Percentiles rank a stretch among this genome's conserved stretches.
Conservation (phyloP, 345 rosid species). For the Schrenkiella parvula region DNA sequence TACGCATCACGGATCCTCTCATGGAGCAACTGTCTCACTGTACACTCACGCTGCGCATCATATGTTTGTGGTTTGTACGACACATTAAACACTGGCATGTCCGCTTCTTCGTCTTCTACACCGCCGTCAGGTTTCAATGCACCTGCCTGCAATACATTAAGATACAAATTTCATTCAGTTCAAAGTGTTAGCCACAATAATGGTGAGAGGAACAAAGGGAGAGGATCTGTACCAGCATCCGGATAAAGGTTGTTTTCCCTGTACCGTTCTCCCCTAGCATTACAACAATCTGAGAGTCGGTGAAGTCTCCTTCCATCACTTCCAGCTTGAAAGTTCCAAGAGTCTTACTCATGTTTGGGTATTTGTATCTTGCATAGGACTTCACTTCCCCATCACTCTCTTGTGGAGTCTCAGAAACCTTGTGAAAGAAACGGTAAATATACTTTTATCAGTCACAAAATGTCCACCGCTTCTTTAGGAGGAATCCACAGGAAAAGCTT, state of each 20-base stretch:
- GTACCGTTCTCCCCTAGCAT: constrained; percentile 36
- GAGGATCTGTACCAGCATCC: constrained; percentile 68
- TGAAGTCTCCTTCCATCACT: not conserved
- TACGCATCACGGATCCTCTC: constrained; percentile 72
- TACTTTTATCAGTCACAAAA: not conserved
- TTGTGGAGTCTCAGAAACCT: constrained; percentile 94
- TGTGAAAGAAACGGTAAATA: not conserved
- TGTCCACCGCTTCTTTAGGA: not conserved
- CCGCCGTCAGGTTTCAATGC: constrained; percentile 15
- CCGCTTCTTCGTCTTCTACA: constrained; percentile 51
- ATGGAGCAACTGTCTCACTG: constrained; percentile 77
- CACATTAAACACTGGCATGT: constrained; percentile 82
- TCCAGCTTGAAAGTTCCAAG: not conserved
- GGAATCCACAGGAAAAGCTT: not conserved
- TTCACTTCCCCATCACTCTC: constrained; percentile 42
- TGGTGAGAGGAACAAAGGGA: no score
- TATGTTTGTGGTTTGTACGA: constrained; percentile 94
- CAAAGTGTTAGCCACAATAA: not conserved
- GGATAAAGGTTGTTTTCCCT: constrained; percentile 86
- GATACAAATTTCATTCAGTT: not conserved
- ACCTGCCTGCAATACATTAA: constrained; percentile 54
- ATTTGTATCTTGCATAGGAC: not conserved
- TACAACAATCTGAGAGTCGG: not conserved
- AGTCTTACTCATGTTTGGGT: not conserved
- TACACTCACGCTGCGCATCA: constrained; percentile 54